Percentiles rank a stretch among this genome's conserved stretches.
Evolutionary conservation across 805 yeast species (phyloP).

Genomic region (Cephaloascus fragrans): DNA sequence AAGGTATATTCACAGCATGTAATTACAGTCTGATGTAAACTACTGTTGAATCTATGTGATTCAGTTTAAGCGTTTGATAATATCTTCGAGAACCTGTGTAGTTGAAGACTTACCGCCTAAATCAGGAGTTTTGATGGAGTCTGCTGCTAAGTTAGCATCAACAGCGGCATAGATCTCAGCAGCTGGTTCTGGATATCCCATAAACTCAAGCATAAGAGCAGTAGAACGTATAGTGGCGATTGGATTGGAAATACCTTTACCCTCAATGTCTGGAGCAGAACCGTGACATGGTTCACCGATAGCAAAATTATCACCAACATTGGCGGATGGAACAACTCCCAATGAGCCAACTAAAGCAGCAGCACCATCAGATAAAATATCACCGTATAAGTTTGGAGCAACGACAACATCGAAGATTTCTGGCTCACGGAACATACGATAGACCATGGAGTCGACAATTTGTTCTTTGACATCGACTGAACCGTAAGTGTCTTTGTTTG

Average conservation of each 20-base stretch:
- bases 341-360: slow-evolving; percentile 96
- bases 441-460: slow-evolving; percentile 98
- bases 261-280: slow-evolving; percentile 97
- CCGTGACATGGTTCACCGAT: slow-evolving; percentile 99
- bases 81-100: slow-evolving; percentile 78
- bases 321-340: slow-evolving; percentile 97
- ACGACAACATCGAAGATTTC: slow-evolving; percentile 95
- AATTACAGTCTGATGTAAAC: background rate
- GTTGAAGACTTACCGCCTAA: slow-evolving; percentile 88
- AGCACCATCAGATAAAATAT: slow-evolving; percentile 93
- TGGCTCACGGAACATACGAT: slow-evolving; percentile 98
- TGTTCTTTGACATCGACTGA: slow-evolving; percentile 77
- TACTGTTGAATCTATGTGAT: background rate
- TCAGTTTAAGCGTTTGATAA: slow-evolving; percentile 45
- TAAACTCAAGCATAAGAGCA: slow-evolving; percentile 93
- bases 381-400: slow-evolving; percentile 98
- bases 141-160: slow-evolving; percentile 82
- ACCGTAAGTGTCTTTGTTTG: slow-evolving; percentile 47
- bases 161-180: slow-evolving; percentile 90
- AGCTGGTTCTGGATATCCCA: slow-evolving; percentile 86
- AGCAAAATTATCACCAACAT: slow-evolving; percentile 92
- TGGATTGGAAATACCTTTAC: slow-evolving; percentile 90
- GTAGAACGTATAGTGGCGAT: slow-evolving; percentile 97
- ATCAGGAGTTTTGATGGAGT: slow-evolving; percentile 81
- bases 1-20: background rate